Evolutionary conservation across 2,329 filamentous ascomycete species (phyloP), one percentile per base, ranked within the genome.

Genomic region (Gaeumannomyces tritici): DNA sequence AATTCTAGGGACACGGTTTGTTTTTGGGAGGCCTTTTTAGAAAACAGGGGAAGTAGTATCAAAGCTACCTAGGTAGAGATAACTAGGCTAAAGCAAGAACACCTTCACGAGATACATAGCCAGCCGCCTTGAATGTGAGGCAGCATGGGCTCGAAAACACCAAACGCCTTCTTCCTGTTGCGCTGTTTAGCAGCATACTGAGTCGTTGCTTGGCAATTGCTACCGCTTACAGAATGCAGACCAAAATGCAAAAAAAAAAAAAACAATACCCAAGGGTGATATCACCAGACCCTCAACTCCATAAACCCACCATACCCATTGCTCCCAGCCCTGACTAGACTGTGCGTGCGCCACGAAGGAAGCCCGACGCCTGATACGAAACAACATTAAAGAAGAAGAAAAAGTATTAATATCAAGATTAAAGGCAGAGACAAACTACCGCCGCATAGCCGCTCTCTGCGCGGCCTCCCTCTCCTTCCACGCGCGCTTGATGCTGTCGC

Each of bases 401-500:
- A 21, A 47, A n/a, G 42, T 9, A 21, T 21, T 47, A 47, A 47
- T 47, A 21, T 47, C 13, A 47, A 21, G 35, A 47, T 47, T 13
- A 47, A 21, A 47, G 12, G 35, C 13, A 47, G 35, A 47, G 21
- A 21, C 4, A 15, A 47, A 3, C 42, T 51, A 51, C 42, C n/a
- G n/a, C 21, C 51, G 27, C 27, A 12, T 61, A 67, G 67, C 57
- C 61, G 67, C 57, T 61, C 65, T 13, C 58, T 71, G 68, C 55
- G 74, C 69, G 55, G 73, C 73, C 65, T 77, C 74, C 21, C 85
- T 80, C 66, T 83, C 79, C 75, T 96, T 96, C 88, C 92, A 96
- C 18, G 86, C 87, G 33, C 88, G 83, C 67, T 89, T 86, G 67
- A 98, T 93, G n/a, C 75, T 79, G 51, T 81, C 83, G 31, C 89